Conservation (phyloP, 768 basidiomycete species). For the Xerocomellus dryophilus region DNA sequence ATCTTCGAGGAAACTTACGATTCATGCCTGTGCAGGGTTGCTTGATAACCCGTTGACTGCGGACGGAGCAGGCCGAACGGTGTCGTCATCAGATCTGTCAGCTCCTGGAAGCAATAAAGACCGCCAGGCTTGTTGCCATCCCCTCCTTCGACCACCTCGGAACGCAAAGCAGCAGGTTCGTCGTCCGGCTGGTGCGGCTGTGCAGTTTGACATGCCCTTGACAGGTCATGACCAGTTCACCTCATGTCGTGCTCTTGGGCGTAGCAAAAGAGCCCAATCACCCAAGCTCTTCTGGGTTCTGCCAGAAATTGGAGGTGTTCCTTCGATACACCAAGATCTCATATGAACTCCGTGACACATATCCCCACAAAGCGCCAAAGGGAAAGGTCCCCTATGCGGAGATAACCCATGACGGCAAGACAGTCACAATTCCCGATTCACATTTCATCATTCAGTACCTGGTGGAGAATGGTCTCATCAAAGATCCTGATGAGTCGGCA, state of each 20-base stretch:
- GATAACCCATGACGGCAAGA: conserved; percentile 24
- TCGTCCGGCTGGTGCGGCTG: not conserved
- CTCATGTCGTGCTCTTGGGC: conserved; percentile 28
- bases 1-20: no score
- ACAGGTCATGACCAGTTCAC: conserved; percentile 16
- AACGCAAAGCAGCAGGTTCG: not conserved
- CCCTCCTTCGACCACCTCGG: not conserved
- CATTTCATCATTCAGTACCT: conserved; percentile 35
- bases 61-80: not conserved
- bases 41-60: no score
- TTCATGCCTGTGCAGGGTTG: no score
- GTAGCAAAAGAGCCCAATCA: conserved; percentile 19
- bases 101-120: not conserved
- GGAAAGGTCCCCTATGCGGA: conserved; percentile 34
- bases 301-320: conserved; percentile 35
- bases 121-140: not conserved
- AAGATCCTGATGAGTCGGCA: conserved; percentile 29
- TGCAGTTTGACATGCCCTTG: not conserved
- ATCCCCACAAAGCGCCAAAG: conserved; percentile 30
- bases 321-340: conserved; percentile 26
- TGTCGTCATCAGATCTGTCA: not conserved
- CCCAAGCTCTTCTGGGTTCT: conserved; percentile 32
- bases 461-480: conserved; percentile 22
- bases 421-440: conserved; percentile 27
- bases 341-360: conserved; percentile 27